Evolutionary conservation across 306 rosid genomes (phyloP).

Genomic region (Begonia loranthoides): DNA sequence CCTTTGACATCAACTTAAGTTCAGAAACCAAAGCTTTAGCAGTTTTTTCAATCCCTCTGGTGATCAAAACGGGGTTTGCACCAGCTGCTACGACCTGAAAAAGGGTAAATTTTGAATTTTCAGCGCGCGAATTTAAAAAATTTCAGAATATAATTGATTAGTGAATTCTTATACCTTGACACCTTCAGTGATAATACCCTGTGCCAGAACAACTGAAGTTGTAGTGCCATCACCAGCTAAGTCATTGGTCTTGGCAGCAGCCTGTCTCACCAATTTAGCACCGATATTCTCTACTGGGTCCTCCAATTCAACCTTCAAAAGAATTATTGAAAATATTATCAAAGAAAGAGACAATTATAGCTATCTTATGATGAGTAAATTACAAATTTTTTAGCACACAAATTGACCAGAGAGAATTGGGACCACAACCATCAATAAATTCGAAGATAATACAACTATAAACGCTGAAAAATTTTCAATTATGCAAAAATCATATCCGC

Average conservation of each 20-base stretch:
- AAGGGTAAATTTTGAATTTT: no score
- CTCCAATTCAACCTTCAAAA: slow-evolving; percentile 66
- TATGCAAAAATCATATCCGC: no score
- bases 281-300: slow-evolving; percentile 91
- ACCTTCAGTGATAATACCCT: slow-evolving; percentile 84
- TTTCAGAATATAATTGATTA: no score
- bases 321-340: not conserved
- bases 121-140: no score
- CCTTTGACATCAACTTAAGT: slow-evolving; percentile 64
- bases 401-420: no score
- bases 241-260: slow-evolving; percentile 89
- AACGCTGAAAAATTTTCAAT: no score
- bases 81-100: slow-evolving; percentile 78
- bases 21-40: slow-evolving; percentile 69
- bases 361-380: no score
- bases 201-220: slow-evolving; percentile 82
- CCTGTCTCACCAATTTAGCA: slow-evolving; percentile 91
- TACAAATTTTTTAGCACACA: no score
- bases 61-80: slow-evolving; percentile 80
- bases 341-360: no score
- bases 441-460: no score
- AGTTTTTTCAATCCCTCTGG: slow-evolving; percentile 82
- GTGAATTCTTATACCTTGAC: slow-evolving; percentile 51
- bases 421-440: no score
- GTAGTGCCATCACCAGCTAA: slow-evolving; percentile 94